Base-by-base conservation (phyloP, 139 green algal genomes). In the Chlamydomonas asymmetrica region DNA sequence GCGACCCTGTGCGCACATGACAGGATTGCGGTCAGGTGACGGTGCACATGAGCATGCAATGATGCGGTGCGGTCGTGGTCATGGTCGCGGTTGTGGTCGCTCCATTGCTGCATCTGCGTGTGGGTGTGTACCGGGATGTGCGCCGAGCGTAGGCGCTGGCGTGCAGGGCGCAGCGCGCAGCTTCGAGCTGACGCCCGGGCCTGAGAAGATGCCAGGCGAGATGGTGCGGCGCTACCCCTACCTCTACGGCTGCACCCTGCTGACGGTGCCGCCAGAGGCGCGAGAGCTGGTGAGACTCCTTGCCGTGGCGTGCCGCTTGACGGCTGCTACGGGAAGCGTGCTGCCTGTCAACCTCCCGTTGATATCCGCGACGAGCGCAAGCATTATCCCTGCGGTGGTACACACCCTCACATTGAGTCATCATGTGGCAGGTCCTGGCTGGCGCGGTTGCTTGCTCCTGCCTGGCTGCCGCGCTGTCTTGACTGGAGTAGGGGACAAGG, bases 191-290 rank as follows among this genome's bases (percentile, higher is more conserved):
- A 10, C 63, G 6, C 69, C 80, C 9, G 63, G 64, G 20, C 61
- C 66, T 9, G 39, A 27, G 23, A 31, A 41, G 32, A 63, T 84
- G 4, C 64, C 83, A 32, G 37, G 20, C 9, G 68, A 71, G 27
- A 45, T 82, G 3, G 40, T 81, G 29, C 66, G 74, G 40, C 82
- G 82, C 73, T 93, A 87, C 66, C 91, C 91, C 3, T 82, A 91
- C 81, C 83, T 96, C 22, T 71, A 76, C 18, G 85, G 85, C 45
- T 88, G 84, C 77, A 88, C 84, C 18, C 45, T 80, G 32, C 74
- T 92, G 18, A 37, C 62, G 6, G 29, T 93, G 37, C 80, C 84
- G 5, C 52, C 41, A 1, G 69, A 83, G 48, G 70, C 73, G 40
- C 41, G 76, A 6, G 50, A 52, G 18, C 73, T 82, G 70, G 67